phyloP scores from a whole-genome alignment of 164 flowering plant species.

The Houttuynia cordata region DNA sequence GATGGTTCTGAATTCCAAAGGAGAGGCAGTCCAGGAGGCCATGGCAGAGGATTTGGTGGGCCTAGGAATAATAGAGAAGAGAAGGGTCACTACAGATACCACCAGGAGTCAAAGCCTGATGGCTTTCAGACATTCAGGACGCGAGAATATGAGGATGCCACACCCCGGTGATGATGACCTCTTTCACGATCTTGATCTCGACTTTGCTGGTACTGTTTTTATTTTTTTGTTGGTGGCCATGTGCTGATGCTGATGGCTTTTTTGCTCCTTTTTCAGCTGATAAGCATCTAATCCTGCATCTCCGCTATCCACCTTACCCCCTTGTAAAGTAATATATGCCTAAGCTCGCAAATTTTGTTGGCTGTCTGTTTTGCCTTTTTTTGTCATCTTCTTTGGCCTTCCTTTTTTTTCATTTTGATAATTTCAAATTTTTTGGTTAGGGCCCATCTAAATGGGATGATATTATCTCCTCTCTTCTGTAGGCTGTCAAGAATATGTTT shows the following conservation, averaged over 20 bases:
- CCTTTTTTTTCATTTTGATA: neutral
- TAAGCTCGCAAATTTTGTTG: slow-evolving; percentile 11
- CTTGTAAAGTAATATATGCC: slow-evolving; percentile 11
- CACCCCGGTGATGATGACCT: slow-evolving; percentile 21
- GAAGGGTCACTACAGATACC: slow-evolving; percentile 13
- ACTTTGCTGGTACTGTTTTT: slow-evolving; percentile 3
- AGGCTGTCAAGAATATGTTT: no score
- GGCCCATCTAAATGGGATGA: slow-evolving; percentile 10
- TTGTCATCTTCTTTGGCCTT: neutral
- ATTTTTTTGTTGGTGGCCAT: slow-evolving; percentile 6
- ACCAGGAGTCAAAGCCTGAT: slow-evolving; percentile 15
- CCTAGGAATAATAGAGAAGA: slow-evolving; percentile 25
- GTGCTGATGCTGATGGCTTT: slow-evolving; percentile 10
- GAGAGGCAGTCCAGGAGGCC: slow-evolving; percentile 21
- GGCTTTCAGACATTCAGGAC: slow-evolving; percentile 15
- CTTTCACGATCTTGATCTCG: slow-evolving; percentile 12
- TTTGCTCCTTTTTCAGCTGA: slow-evolving; percentile 14
- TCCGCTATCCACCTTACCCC: slow-evolving; percentile 5
- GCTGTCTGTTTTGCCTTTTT: slow-evolving; percentile 3
- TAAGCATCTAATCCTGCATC: slow-evolving; percentile 12
- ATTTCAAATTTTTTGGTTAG: slow-evolving; percentile 3
- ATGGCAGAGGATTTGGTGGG: slow-evolving; percentile 13
- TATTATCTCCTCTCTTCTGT: no score
- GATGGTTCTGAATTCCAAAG: slow-evolving; percentile 17
- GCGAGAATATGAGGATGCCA: slow-evolving; percentile 15